Base-by-base conservation (phyloP, 2,329 filamentous ascomycete species). In the Pezizomycotina sp. region DNA sequence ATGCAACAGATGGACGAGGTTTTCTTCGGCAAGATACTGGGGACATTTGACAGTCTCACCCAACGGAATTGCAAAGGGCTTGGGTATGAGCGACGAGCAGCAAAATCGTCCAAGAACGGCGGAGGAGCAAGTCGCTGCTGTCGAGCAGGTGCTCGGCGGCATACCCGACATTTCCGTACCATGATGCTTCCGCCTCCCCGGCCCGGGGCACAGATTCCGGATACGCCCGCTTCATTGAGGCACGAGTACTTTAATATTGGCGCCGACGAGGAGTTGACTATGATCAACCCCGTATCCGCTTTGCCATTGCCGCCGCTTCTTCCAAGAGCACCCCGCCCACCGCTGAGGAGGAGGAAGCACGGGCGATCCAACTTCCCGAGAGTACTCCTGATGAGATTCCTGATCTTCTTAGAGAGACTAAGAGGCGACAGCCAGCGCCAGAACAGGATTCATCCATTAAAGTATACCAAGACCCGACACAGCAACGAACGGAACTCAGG, bases 401-500 rank as follows among this genome's bases (percentile, higher is more conserved):
- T 12, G 46, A 42, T 26, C 40, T 45, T 18, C 44, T 43, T 14
- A 34, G 36, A n/a, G 43, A 40, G 20, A 16, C 36, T 14, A 43
- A 43, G 10, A 36, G 41, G 3, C 6, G 13, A 6, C 12, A 33
- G 22, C 37, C 44, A 9, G 22, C 32, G 5, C 45, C 41, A n/a
- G 42, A 45, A 8, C 42, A 43, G 24, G 47, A 44, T 14, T 43
- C 43, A 20, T 31, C 36, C 14, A 51, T 51, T 14, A 46, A 48
- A 23, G 47, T 51, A 19, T 51, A 51, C 27, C 48, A 50, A 33
- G 49, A 65, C 34, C 64, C 62, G 14, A 27, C 30, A 1, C 31
- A 28, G 10, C 24, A 35, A 18, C 30, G 28, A 12, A 15, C 27
- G 3, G 41, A 38, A 7, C 28, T 36, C 9, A 36, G 31, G 8